phyloP scores from a whole-genome alignment of 2,329 filamentous ascomycete species.

The Cryphonectria japonica region DNA sequence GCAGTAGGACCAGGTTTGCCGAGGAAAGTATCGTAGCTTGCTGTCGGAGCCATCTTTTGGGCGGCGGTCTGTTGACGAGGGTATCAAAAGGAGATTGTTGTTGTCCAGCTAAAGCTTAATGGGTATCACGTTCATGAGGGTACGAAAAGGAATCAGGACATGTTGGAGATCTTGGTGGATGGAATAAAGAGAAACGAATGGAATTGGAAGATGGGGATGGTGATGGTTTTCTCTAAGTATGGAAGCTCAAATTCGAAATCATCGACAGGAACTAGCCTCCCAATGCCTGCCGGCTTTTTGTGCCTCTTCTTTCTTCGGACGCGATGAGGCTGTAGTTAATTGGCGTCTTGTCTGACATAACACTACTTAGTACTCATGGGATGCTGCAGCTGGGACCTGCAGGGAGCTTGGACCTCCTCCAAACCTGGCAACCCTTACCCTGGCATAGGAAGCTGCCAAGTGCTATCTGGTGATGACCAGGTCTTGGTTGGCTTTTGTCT shows the following conservation, averaged over 20 bases:
- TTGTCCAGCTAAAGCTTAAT: slow-evolving; percentile 10
- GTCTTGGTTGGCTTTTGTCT: neutral
- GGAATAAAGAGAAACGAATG: neutral
- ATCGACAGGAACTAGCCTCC: slow-evolving; percentile 8
- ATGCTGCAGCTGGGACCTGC: slow-evolving; percentile 22
- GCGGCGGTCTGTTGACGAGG: neutral
- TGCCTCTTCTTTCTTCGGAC: neutral
- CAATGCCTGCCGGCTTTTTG: slow-evolving; percentile 21
- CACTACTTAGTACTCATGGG: neutral
- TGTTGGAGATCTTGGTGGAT: neutral
- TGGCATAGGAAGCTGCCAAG: neutral
- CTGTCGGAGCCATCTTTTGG: slow-evolving; percentile 41
- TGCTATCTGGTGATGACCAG: neutral
- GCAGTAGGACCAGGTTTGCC: slow-evolving; percentile 46
- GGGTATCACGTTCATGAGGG: slow-evolving; percentile 21
- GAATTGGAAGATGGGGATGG: neutral
- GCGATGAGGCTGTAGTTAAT: slow-evolving; percentile 16
- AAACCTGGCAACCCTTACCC: neutral
- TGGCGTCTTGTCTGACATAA: slow-evolving; percentile 1
- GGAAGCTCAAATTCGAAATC: neutral
- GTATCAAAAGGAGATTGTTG: neutral
- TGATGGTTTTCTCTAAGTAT: neutral
- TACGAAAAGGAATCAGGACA: slow-evolving; percentile 16
- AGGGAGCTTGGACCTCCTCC: neutral
- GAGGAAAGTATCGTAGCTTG: slow-evolving; percentile 48